Base-by-base conservation (phyloP, 2,329 filamentous ascomycete genomes). In the Penicillium occitanis region DNA sequence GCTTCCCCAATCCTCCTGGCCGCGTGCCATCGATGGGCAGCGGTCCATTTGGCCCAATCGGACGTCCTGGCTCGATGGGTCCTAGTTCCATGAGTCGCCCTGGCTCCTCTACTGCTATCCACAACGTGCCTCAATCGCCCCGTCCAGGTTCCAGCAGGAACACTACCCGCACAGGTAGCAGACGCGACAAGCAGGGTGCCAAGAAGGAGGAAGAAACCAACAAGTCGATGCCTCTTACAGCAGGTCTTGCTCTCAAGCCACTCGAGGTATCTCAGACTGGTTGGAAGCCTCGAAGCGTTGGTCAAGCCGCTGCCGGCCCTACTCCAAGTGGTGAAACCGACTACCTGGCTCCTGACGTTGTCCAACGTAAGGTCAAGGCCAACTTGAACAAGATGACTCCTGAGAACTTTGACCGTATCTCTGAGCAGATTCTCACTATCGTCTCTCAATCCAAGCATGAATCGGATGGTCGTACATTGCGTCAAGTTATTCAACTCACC, bases 311-410 rank as follows among this genome's bases (percentile, higher is more conserved):
- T 53, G 74, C 80, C 67, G 79, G 83, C 65, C 79, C 82, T 69
- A 77, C 82, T 67, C 78, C 81, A 71, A 82, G 82, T 68, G 81
- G 81, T 65, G 82, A 84, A 8, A 5, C 51, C n/a, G 82, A 83
- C 61, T 85, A 91, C 73, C 87, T 98, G 82, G 88, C 96, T 70
- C 94, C 95, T 28, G 92, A 94, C 73, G 88, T 95, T 84, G 95
- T 99, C 66, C 95, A 99, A 83, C 90, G 94, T 72, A 99, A 99
- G 89, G 95, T 99, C 78, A 99, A 99, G 89, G 91, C 93, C 70
- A 91, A 91, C 68, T 84, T 99, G 74, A 99, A 99, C 88, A 99
- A 99, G 90, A 98, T 99, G 95, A 98, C 95, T 0, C 95, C 95
- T 0, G 95, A 99, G 82, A 99, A 98, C 77, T 99, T 99, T 74